Evolutionary conservation across 1,284 basidiomycete genomes (phyloP).

Genomic region (Cerioporus squamosus): DNA sequence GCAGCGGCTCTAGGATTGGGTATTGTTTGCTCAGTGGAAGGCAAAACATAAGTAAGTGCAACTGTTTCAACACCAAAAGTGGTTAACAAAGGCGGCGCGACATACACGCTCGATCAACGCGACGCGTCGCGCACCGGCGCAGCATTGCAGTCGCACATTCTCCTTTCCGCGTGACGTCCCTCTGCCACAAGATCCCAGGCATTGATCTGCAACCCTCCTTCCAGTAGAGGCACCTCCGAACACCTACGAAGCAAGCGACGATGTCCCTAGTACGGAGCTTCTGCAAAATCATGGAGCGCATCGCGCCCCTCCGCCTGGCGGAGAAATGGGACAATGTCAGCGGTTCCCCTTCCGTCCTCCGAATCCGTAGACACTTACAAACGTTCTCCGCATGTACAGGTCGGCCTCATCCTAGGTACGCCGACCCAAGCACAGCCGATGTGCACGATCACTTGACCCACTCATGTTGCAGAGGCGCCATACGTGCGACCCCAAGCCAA

Average conservation of each 20-base stretch:
- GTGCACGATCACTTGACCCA: not conserved
- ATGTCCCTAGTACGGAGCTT: slow-evolving; percentile 54
- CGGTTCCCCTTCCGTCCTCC: slow-evolving; percentile 10
- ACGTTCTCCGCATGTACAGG: slow-evolving; percentile 47
- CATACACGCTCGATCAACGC: too few species aligned
- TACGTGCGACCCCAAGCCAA: slow-evolving; percentile 57
- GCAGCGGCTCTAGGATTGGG: too few species aligned
- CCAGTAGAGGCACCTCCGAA: too few species aligned
- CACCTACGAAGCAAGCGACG: not conserved
- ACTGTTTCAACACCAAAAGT: too few species aligned
- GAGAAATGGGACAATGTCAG: slow-evolving; percentile 92
- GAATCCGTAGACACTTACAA: slow-evolving; percentile 10
- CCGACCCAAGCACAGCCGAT: not conserved
- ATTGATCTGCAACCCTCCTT: not conserved
- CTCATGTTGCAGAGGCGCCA: slow-evolving; percentile 68
- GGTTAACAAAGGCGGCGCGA: too few species aligned
- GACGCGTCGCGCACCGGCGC: too few species aligned
- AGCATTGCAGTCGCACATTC: too few species aligned
- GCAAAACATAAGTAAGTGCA: too few species aligned
- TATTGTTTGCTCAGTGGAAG: too few species aligned
- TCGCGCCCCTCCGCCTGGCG: slow-evolving; percentile 85
- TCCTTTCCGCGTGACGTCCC: too few species aligned
- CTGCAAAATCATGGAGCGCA: slow-evolving; percentile 72
- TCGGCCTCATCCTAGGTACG: slow-evolving; percentile 81
- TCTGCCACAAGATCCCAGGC: too few species aligned